Base-by-base conservation (phyloP, 2,329 filamentous ascomycete species). In the Chaetomiaceae sp. region DNA sequence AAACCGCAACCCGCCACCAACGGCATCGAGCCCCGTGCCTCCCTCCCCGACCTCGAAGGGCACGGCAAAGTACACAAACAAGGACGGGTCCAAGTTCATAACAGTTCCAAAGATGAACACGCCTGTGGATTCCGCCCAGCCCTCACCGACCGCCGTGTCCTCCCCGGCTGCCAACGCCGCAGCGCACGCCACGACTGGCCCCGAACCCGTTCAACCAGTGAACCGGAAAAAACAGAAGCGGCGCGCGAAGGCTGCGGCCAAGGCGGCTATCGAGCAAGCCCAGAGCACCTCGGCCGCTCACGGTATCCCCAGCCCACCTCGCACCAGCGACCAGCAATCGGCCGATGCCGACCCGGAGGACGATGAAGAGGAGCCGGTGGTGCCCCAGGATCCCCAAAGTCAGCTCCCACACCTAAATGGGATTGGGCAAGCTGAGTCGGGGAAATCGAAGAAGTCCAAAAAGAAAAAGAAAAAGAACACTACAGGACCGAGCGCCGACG, bases 141-240 rank as follows among this genome's bases (percentile, higher is more conserved):
- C 78, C 49, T 78, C 79, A 25, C 78, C 79, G 50, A 76, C 67
- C n/a, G 62, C 64, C 27, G 63, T 74, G 21, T 66, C 74, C 40
- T 64, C 66, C 16, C 58, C 60, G 29, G 45, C 30, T 33, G 33
- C 53, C 29, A 56, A 53, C n/a, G 18, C 21, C 14, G 48, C 41
- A 25, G 30, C 55, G 16, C 55, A 48, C 5, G 16, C 50, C 40
- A 47, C 46, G 5, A 10, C 55, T 20, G 54, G 30, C 25, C 30
- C 46, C 16, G 56, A 51, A 23, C 38, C 58, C 11, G 33, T 54
- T 5, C 55, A 58, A 40, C 66, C 76, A 8, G 86, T 91, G 47
- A 96, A 96, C 72, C 84, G 89, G 67, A 96, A 96, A 78, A 97
- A 96, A 76, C 88, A 94, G 70, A 96, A 96, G 77, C 84, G 91